Base-by-base conservation (phyloP, 305 asterid genomes). In the Ilex paraguariensis region DNA sequence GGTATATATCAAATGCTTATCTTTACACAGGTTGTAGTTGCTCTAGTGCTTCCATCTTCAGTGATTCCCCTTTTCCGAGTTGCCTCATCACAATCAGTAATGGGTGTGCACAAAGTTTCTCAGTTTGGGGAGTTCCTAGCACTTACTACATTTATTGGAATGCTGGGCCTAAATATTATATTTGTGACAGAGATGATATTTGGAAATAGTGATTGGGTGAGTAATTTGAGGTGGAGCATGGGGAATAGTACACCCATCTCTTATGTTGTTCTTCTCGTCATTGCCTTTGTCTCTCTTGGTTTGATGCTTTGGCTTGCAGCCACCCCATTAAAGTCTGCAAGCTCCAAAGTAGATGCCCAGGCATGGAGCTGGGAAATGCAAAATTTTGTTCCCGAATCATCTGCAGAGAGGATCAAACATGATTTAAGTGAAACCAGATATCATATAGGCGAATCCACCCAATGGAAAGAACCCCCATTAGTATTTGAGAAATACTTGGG, bases 11-110 rank as follows among this genome's bases (percentile, higher is more conserved):
- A 84, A 71, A 77, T 87, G 75, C 82, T 90, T 72, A 79, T 93
- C 69, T 81, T 76, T 67, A 72, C 92, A 39, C 99, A 93, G 77
- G 94, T 87, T 54, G 68, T 84, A 70, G 92, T 86, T 68, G 96
- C 95, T 63, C 90, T 93, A 73, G 70, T 83, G 64, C 99, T 93
- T 68, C 99, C 99, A 65, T 81, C 97, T 70, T 86, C 99, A 58
- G 87, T 86, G 58, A 83, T 90, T 67, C 97, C 99, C 31, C 77
- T 93, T 53, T 87, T 87, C 67, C 87, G 87, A 74, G 79, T 93
- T 66, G 94, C 96, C 71, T 85, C 95, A 57, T 90, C 97, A 65
- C 70, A 79, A 82, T 73, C 90, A 52, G 68, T 93, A 56, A 93
- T 90, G 97, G 97, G 99, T n/a, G 62, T 72, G 63, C 70, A 79